Conservation (phyloP, 1,284 basidiomycete species). For the Ustilago hordei region DNA sequence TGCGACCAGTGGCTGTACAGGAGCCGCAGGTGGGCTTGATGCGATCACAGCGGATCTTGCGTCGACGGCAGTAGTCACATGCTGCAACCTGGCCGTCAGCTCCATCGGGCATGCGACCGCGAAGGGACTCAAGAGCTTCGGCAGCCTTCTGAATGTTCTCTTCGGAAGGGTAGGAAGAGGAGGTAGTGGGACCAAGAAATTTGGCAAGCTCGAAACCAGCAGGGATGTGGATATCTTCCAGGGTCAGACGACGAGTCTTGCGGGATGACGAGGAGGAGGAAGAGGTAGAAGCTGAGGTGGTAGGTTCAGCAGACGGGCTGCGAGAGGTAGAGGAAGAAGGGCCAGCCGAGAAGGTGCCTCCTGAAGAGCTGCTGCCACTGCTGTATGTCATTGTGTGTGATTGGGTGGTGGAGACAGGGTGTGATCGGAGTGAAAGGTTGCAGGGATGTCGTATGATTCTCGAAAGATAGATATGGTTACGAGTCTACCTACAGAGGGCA, state of each 20-base stretch:
- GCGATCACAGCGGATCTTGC: slow-evolving; percentile 55
- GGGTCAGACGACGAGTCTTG: slow-evolving; percentile 33
- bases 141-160: slow-evolving; percentile 49
- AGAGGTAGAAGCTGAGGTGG: slow-evolving; percentile 28
- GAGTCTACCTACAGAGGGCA: neutral
- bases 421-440: neutral
- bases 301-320: slow-evolving; percentile 25
- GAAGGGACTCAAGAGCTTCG: slow-evolving; percentile 43
- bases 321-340: slow-evolving; percentile 38
- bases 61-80: slow-evolving; percentile 48
- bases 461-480: neutral
- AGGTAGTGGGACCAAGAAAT: slow-evolving; percentile 30
- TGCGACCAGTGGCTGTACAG: slow-evolving; percentile 33
- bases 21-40: slow-evolving; percentile 53
- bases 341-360: slow-evolving; percentile 16
- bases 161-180: slow-evolving; percentile 42
- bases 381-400: slow-evolving; percentile 28
- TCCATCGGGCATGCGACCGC: slow-evolving; percentile 49
- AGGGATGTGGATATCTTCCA: slow-evolving; percentile 50
- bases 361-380: slow-evolving; percentile 37
- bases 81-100: slow-evolving; percentile 51
- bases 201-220: slow-evolving; percentile 52
- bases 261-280: slow-evolving; percentile 21
- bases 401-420: neutral
- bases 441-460: neutral